Conservation (phyloP, 73 alveolate species). For the Paramecium tetraurelia region DNA sequence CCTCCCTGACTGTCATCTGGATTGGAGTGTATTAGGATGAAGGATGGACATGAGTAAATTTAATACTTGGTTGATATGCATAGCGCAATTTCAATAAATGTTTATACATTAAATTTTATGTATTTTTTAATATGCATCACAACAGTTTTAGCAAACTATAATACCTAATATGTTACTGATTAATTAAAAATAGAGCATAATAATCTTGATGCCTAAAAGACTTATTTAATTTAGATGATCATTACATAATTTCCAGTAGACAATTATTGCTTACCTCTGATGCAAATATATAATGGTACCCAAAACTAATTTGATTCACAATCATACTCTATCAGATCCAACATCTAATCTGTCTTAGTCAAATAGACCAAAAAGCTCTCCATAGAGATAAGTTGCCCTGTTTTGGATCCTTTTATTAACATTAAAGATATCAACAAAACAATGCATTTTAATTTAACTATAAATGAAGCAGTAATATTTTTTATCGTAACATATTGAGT, state of each 20-base stretch:
- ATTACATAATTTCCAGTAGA: neutral
- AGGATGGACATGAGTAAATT: neutral
- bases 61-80: slow-evolving; percentile 1
- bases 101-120: neutral
- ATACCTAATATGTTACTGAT: neutral
- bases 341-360: neutral
- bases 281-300: neutral
- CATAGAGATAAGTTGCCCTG: neutral
- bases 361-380: neutral
- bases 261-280: neutral
- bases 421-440: neutral
- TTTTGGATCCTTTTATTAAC: neutral
- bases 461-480: neutral
- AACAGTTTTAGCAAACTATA: neutral
- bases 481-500: neutral
- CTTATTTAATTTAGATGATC: neutral
- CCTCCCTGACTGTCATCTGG: slow-evolving; percentile 84
- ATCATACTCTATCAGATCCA: neutral
- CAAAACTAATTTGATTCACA: neutral
- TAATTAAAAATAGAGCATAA: neutral
- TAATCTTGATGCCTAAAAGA: neutral
- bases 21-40: neutral
- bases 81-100: neutral
- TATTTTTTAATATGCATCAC: neutral
- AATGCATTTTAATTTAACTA: neutral